Evolutionary conservation across 306 rosid species (phyloP), one percentile per base, ranked within the genome.

Genomic region (Cajanus cajan): DNA sequence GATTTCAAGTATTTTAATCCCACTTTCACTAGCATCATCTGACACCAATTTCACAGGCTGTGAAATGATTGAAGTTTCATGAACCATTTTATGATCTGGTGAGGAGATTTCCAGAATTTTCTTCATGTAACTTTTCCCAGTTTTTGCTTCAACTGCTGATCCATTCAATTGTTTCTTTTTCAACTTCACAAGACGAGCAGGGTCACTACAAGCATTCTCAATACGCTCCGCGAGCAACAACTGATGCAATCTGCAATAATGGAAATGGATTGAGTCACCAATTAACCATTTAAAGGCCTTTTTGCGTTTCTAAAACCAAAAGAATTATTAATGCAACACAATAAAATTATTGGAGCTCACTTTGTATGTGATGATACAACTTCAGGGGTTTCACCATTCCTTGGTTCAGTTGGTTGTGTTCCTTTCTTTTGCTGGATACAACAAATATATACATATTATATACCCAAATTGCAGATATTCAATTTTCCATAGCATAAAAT

Each of bases 61-160:
- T 55, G 89, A 87, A 44, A 68, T 48, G 82, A 61, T 55, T 78
- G 92, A 87, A 50, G 90, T 80, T 86, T 84, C 94, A 86, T 77
- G 79, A 78, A 85, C 81, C 87, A 86, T 67, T 85, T 89, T 86
- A 77, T 69, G 84, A 76, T 89, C 91, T 4, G 89, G 91, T 33
- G 93, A 87, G 80, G 87, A 78, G 73, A 82, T 76, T 54, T 91
- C 90, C 86, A 90, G 71, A 84, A 90, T 74, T 73, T 88, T 86
- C 78, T 87, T 93, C 99, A 96, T 93, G 93, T 89, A 90, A 84
- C 93, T 91, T 86, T 82, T 91, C 50, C 90, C 92, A 70, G 85
- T 62, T 84, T 81, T 89, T 41, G 83, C 74, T 84, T 91, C 93
- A 77, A 86, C 69, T 59, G 79, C 84, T 54, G 87, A 82, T 82